phyloP scores from a whole-genome alignment of 768 basidiomycete genomes.

The Tulasnella sp. region DNA sequence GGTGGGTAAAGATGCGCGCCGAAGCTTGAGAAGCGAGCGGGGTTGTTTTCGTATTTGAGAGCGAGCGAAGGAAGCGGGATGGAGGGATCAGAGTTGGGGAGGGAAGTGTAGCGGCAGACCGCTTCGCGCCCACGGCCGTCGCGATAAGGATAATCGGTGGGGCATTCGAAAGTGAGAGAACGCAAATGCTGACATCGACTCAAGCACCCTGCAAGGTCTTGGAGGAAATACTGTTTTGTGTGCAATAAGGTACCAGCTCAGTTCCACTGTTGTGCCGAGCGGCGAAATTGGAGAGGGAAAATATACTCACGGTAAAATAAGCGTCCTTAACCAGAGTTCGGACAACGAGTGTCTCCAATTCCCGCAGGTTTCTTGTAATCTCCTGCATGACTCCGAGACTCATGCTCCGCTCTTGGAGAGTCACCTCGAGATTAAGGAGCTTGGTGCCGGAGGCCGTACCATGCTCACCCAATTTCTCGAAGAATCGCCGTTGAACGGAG shows the following conservation, averaged over 20 bases:
- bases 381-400: constrained; percentile 17
- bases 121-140: background rate
- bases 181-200: constrained; percentile 14
- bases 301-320: constrained; percentile 14
- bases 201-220: constrained; percentile 15
- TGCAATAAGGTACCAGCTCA: background rate
- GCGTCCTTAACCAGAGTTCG: constrained; percentile 10
- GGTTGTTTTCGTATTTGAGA: background rate
- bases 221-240: constrained; percentile 13
- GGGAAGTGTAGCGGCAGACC: background rate
- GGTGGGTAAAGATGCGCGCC: constrained; percentile 13
- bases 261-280: background rate
- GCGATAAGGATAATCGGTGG: background rate
- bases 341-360: constrained; percentile 5
- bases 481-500: constrained; percentile 11
- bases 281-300: background rate
- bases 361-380: constrained; percentile 17
- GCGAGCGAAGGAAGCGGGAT: constrained; percentile 5
- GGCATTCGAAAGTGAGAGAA: background rate
- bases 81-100: constrained; percentile 14
- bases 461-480: constrained; percentile 13
- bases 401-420: background rate
- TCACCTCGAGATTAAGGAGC: background rate
- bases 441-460: constrained; percentile 8
- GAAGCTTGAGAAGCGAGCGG: background rate